Conservation (phyloP, 164 flowering plant species). For the Vitis riparia region DNA sequence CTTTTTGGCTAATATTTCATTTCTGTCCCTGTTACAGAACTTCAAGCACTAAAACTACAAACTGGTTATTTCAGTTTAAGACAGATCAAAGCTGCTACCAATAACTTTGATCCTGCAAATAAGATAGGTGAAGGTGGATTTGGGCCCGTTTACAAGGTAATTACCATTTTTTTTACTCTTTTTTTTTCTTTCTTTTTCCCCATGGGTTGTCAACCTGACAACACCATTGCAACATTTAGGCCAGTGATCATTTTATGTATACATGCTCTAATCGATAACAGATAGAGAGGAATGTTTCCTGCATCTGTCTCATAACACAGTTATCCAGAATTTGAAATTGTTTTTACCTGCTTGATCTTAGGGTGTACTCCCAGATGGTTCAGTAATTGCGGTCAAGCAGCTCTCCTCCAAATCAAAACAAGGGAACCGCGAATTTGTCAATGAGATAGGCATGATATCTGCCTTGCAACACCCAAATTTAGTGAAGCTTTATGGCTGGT, state of each 20-base stretch:
- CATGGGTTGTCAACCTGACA: neutral
- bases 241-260: too few species aligned
- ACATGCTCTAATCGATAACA: too few species aligned
- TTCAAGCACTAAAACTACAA: conserved; percentile 56
- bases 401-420: conserved; percentile 73
- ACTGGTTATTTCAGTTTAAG: conserved; percentile 63
- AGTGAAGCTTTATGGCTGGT: conserved; percentile 67
- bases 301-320: too few species aligned
- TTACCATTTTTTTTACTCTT: neutral
- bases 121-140: conserved; percentile 93
- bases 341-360: conserved; percentile 15
- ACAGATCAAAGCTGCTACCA: conserved; percentile 76
- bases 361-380: conserved; percentile 61
- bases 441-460: conserved; percentile 76
- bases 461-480: conserved; percentile 72
- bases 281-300: too few species aligned
- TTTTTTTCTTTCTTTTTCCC: neutral
- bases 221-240: neutral
- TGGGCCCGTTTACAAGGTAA: conserved; percentile 85
- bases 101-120: conserved; percentile 65
- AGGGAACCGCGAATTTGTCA: conserved; percentile 75
- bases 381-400: conserved; percentile 66
- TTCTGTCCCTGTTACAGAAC: conserved; percentile 37
- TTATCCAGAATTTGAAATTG: neutral
- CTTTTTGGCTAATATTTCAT: conserved; percentile 6